Conservation (phyloP, 768 basidiomycete species). For the Inosperma sp. region DNA sequence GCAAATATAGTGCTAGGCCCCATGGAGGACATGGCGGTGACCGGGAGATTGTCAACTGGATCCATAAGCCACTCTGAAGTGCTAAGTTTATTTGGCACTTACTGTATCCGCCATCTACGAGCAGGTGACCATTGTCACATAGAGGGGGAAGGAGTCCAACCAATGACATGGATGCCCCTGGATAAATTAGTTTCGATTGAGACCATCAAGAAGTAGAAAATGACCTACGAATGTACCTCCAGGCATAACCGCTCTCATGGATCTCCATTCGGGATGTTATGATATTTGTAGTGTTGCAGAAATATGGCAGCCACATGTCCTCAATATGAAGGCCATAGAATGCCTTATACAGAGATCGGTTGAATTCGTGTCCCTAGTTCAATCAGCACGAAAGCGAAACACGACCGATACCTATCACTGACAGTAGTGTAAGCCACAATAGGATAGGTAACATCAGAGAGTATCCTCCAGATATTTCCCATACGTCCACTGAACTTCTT, state of each 20-base stretch:
- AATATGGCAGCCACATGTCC: slow-evolving; percentile 99
- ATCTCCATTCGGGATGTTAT: slow-evolving; percentile 95
- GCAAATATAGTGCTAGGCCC: slow-evolving; percentile 91
- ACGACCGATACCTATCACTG: slow-evolving; percentile 14
- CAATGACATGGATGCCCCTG: slow-evolving; percentile 95
- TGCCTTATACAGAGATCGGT: slow-evolving; percentile 91
- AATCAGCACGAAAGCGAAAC: slow-evolving; percentile 1
- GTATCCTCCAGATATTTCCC: slow-evolving; percentile 90
- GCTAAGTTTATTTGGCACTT: slow-evolving; percentile 26
- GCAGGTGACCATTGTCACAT: slow-evolving; percentile 88
- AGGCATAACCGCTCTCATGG: slow-evolving; percentile 97
- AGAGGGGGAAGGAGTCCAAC: slow-evolving; percentile 93
- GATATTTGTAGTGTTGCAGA: slow-evolving; percentile 98
- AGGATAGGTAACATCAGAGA: slow-evolving; percentile 92
- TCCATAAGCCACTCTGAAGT: slow-evolving; percentile 7
- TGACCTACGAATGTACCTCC: slow-evolving; percentile 79
- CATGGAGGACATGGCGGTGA: slow-evolving; percentile 87
- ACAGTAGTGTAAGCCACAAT: slow-evolving; percentile 89
- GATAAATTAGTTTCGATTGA: slow-evolving; percentile 8
- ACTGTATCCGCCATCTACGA: slow-evolving; percentile 90
- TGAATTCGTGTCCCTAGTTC: slow-evolving; percentile 85
- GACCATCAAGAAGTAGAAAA: neutral
- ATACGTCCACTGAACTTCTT: slow-evolving; percentile 92
- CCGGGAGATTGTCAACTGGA: slow-evolving; percentile 85
- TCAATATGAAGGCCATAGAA: slow-evolving; percentile 94